A percentile compares a stretch with the other conserved stretches of the same genome.
phyloP scores from a whole-genome alignment of 768 basidiomycete species.

The Lanmaoa pseudosensibilis region DNA sequence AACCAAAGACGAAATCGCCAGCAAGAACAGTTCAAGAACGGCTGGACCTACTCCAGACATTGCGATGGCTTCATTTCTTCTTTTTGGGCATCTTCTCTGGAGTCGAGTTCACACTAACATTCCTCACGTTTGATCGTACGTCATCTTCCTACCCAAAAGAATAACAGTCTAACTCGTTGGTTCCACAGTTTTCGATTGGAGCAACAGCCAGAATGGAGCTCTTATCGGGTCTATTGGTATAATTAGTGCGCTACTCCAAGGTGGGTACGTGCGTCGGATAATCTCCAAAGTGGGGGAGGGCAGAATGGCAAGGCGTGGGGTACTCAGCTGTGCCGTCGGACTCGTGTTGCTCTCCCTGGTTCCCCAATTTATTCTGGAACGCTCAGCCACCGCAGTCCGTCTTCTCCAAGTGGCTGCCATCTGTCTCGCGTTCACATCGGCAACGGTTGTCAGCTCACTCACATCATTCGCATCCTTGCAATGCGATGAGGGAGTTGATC shows the following conservation, averaged over 20 bases:
- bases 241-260: slow-evolving; percentile 86
- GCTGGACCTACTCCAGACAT: slow-evolving; percentile 51
- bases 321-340: slow-evolving; percentile 67
- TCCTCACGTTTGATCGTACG: slow-evolving; percentile 87
- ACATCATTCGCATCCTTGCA: slow-evolving; percentile 90
- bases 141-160: slow-evolving; percentile 15
- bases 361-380: slow-evolving; percentile 51
- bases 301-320: slow-evolving; percentile 80
- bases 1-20: slow-evolving; percentile 18
- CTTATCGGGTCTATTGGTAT: slow-evolving; percentile 88
- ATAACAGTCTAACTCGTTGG: background rate
- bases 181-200: slow-evolving; percentile 80
- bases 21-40: slow-evolving; percentile 44
- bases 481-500: slow-evolving; percentile 73
- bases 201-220: slow-evolving; percentile 82
- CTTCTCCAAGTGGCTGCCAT: slow-evolving; percentile 71
- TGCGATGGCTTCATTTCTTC: slow-evolving; percentile 74
- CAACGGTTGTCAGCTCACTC: slow-evolving; percentile 91
- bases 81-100: slow-evolving; percentile 93
- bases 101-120: slow-evolving; percentile 94
- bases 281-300: slow-evolving; percentile 76
- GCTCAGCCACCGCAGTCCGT: slow-evolving; percentile 46
- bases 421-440: slow-evolving; percentile 90
- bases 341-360: slow-evolving; percentile 72
- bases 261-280: slow-evolving; percentile 88